Percentiles rank a stretch among this genome's conserved stretches.
Conservation (phyloP, 2,329 filamentous ascomycete species). For the Apiospora malaysiana region DNA sequence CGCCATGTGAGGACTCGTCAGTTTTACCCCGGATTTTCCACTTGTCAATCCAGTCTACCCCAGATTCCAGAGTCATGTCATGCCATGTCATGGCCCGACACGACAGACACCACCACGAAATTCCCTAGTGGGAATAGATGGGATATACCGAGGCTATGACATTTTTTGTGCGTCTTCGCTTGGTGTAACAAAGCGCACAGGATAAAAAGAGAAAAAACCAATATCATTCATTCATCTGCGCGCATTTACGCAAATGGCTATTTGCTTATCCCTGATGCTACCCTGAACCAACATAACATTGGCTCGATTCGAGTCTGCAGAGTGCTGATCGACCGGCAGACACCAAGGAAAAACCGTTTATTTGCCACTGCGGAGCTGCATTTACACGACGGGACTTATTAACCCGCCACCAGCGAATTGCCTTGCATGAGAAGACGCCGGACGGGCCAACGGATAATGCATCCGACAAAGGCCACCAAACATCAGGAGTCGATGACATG, state of each 20-base stretch:
- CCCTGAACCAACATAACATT: constrained; percentile 13
- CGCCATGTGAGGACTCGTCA: constrained; percentile 53
- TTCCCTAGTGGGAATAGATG: constrained; percentile 12
- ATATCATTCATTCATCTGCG: not conserved
- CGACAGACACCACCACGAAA: not conserved
- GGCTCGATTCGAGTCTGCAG: not conserved
- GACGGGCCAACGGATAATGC: constrained; percentile 32
- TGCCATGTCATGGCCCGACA: not conserved
- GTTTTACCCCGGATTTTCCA: constrained; percentile 30
- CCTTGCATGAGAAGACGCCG: constrained; percentile 40
- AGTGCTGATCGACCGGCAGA: constrained; percentile 38
- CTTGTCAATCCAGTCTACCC: not conserved
- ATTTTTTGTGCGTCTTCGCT: not conserved
- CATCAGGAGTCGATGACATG: constrained; percentile 35
- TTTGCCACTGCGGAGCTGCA: constrained; percentile 50
- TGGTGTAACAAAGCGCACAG: not conserved
- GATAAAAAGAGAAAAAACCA: not conserved
- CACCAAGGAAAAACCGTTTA: constrained; percentile 54
- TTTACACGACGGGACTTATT: constrained; percentile 52
- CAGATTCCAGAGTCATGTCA: constrained; percentile 13
- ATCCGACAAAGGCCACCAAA: constrained; percentile 38
- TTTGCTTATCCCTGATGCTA: constrained; percentile 16
- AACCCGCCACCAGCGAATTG: constrained; percentile 50
- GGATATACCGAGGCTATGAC: constrained; percentile 13
- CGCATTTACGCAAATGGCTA: constrained; percentile 14